These are phyloP conservation scores for Rhizopus microsporus DNA, from an alignment of 371 early-diverging fungal species.

Conservation along the genomic window DNA sequence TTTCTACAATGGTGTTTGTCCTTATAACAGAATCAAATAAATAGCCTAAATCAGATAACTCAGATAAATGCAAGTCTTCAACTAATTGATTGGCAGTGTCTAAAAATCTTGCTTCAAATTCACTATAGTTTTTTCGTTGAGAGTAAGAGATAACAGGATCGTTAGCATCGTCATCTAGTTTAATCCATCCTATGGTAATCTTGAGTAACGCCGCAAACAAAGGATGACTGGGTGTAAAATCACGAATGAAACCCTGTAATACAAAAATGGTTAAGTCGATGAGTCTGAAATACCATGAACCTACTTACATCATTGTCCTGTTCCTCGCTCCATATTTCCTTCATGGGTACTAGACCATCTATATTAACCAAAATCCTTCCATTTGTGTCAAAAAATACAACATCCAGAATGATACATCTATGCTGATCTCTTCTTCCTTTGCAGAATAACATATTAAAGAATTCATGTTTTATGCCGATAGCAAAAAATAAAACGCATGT, in stretches of 20 bases:
- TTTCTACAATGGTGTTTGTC: conserved; percentile 29
- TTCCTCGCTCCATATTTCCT: conserved; percentile 24
- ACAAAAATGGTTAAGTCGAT: background rate
- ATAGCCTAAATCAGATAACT: conserved; percentile 31
- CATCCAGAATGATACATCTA: conserved; percentile 30
- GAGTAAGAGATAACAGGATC: background rate
- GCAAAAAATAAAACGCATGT: conserved; percentile 31
- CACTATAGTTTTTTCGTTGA: background rate
- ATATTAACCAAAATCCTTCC: conserved; percentile 45
- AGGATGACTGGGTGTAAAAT: conserved; percentile 24
- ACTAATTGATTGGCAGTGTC: conserved; percentile 33
- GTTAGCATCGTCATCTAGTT: background rate
- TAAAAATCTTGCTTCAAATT: conserved; percentile 16
- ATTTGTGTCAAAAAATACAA: conserved; percentile 37
- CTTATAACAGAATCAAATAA: conserved; percentile 35
- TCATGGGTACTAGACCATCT: conserved; percentile 46
- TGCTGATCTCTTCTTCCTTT: conserved; percentile 5
- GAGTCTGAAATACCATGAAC: background rate
- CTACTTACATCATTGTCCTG: conserved; percentile 13
- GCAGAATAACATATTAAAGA: conserved; percentile 2
- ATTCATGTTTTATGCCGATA: conserved; percentile 19
- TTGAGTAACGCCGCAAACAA: conserved; percentile 30
- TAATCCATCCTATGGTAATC: conserved; percentile 21
- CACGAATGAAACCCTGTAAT: conserved; percentile 2
- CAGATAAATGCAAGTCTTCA: conserved; percentile 22